These are phyloP conservation scores for Sclerospora graminicola DNA, from an alignment of 352 stramenopile genomes.

Conservation along the genomic window DNA sequence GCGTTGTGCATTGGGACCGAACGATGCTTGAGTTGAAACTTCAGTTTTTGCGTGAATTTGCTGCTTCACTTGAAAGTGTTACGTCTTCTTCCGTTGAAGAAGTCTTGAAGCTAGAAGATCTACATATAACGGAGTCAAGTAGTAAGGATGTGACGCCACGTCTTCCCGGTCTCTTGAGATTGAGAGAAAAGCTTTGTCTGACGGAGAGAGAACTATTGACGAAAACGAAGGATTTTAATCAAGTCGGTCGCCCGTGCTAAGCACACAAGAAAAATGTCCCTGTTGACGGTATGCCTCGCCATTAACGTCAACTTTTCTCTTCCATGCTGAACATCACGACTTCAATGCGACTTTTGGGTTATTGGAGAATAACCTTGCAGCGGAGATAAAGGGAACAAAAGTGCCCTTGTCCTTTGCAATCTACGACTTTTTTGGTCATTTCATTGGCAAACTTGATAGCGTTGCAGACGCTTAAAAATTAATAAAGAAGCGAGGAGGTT, in stretches of 20 bases:
- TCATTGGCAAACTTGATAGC: constrained; percentile 17
- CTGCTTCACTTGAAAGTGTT: constrained; percentile 27
- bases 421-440: constrained; percentile 18
- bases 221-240: constrained; percentile 4
- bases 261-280: too few species aligned
- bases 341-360: constrained; percentile 21
- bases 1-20: constrained; percentile 31
- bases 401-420: constrained; percentile 23
- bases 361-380: constrained; percentile 20
- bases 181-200: neutral
- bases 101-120: constrained; percentile 11
- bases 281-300: too few species aligned
- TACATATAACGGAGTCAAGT: constrained; percentile 4
- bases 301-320: too few species aligned
- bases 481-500: constrained; percentile 14
- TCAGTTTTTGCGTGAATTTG: constrained; percentile 33
- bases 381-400: constrained; percentile 5
- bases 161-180: constrained; percentile 6
- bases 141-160: constrained; percentile 11
- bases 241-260: too few species aligned
- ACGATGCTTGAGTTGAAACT: constrained; percentile 37
- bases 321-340: constrained; percentile 1
- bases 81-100: constrained; percentile 9
- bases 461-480: neutral
- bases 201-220: constrained; percentile 2